A percentile compares a stretch with the other conserved stretches of the same genome.
Evolutionary conservation across 352 stramenopile species (phyloP).

Genomic region (Globisporangium heterothallicum): DNA sequence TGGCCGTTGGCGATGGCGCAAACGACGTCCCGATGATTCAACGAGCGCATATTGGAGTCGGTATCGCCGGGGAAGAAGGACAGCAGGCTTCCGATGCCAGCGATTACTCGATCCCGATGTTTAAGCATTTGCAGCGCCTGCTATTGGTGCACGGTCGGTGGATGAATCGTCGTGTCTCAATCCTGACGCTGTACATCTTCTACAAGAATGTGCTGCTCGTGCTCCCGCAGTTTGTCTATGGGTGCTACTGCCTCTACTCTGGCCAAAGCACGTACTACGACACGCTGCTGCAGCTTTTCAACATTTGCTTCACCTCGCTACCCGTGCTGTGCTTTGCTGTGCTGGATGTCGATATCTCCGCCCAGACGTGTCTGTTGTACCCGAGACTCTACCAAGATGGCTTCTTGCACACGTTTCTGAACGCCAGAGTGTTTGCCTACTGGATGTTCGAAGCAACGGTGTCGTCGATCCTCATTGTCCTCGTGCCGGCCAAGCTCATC

Average conservation of each 20-base stretch:
- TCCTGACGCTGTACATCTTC: conserved; percentile 82
- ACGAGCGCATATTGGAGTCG: conserved; percentile 57
- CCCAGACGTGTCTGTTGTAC: conserved; percentile 32
- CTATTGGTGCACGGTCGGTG: conserved; percentile 82
- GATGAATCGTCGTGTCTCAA: conserved; percentile 62
- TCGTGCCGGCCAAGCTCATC: conserved; percentile 37
- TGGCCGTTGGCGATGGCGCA: conserved; percentile 86
- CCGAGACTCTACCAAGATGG: conserved; percentile 55
- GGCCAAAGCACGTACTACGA: conserved; percentile 79
- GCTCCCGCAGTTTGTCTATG: conserved; percentile 75
- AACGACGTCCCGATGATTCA: conserved; percentile 94
- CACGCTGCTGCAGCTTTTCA: conserved; percentile 70
- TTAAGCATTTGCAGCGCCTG: conserved; percentile 79
- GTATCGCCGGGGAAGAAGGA: conserved; percentile 57
- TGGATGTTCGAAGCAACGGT: conserved; percentile 61
- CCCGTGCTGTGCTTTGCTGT: conserved; percentile 63
- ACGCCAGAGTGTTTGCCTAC: conserved; percentile 33
- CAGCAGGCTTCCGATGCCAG: conserved; percentile 86
- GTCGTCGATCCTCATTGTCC: conserved; percentile 39
- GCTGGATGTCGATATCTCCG: conserved; percentile 50
- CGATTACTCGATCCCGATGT: conserved; percentile 88
- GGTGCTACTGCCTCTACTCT: conserved; percentile 65
- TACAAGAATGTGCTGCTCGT: conserved; percentile 86
- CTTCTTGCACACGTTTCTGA: conserved; percentile 43
- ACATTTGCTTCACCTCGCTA: conserved; percentile 75